Evolutionary conservation across 2,329 filamentous ascomycete genomes (phyloP).

Genomic region (Calonectria pteridis): DNA sequence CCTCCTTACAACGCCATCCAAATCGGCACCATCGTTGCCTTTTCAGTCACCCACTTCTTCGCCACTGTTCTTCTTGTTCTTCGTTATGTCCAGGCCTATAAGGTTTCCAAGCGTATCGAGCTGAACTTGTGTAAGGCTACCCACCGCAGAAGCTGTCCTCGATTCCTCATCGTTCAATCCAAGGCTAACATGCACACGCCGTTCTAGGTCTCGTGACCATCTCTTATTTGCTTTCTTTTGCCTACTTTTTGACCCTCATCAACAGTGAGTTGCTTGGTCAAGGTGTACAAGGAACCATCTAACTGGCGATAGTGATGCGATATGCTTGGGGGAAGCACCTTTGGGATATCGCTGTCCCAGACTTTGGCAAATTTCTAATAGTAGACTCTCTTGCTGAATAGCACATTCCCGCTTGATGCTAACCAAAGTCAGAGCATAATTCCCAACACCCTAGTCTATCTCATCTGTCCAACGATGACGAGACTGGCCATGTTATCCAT

Average conservation of each 20-base stretch:
- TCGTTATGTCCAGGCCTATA: not conserved
- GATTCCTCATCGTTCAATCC: no score
- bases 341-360: not conserved
- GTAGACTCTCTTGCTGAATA: not conserved
- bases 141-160: no score
- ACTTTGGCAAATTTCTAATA: not conserved
- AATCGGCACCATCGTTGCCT: not conserved
- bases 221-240: not conserved
- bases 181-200: not conserved
- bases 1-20: not conserved
- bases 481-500: constrained; percentile 1
- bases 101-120: not conserved
- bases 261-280: not conserved
- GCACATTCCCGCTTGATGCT: not conserved
- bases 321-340: constrained; percentile 1
- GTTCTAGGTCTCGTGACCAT: not conserved
- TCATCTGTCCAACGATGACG: not conserved
- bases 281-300: not conserved
- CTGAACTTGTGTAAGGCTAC: not conserved
- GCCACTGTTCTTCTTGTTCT: not conserved
- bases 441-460: not conserved
- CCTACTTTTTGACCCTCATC: not conserved
- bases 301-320: not conserved
- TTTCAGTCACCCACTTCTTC: not conserved
- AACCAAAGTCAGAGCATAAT: not conserved